Evolutionary conservation across 202 grass and related monocot genomes (phyloP).

Genomic region (Setaria viridis): DNA sequence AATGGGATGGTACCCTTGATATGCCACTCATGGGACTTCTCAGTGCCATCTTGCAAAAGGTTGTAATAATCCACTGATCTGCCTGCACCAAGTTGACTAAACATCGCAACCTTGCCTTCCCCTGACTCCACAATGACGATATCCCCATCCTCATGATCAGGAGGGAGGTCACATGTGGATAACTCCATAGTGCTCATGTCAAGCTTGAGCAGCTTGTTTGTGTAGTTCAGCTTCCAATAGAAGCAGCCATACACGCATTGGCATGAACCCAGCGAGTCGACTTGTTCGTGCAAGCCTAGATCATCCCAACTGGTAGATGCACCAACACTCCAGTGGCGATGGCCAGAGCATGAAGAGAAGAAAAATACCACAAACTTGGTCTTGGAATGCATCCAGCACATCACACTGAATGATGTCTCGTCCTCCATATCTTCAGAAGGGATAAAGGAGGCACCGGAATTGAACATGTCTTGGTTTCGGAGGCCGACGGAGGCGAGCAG

Average conservation of each 20-base stretch:
- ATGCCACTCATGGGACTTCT: neutral
- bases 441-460: neutral
- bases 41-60: neutral
- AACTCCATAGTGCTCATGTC: neutral
- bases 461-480: accelerated
- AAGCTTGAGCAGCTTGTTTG: neutral
- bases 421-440: neutral
- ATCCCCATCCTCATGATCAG: neutral
- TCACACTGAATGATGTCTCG: slow-evolving; percentile 10
- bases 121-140: neutral
- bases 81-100: neutral
- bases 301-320: neutral
- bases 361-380: neutral
- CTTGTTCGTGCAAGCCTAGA: neutral
- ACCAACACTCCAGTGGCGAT: neutral
- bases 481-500: neutral
- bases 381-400: neutral
- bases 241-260: neutral
- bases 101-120: neutral
- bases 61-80: neutral
- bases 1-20: neutral
- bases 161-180: neutral
- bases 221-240: neutral
- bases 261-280: neutral
- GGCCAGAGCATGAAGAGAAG: neutral